Percentiles rank a stretch among this genome's conserved stretches.
Evolutionary conservation across 768 basidiomycete species (phyloP).

Genomic region (Favolaschia claudopus): DNA sequence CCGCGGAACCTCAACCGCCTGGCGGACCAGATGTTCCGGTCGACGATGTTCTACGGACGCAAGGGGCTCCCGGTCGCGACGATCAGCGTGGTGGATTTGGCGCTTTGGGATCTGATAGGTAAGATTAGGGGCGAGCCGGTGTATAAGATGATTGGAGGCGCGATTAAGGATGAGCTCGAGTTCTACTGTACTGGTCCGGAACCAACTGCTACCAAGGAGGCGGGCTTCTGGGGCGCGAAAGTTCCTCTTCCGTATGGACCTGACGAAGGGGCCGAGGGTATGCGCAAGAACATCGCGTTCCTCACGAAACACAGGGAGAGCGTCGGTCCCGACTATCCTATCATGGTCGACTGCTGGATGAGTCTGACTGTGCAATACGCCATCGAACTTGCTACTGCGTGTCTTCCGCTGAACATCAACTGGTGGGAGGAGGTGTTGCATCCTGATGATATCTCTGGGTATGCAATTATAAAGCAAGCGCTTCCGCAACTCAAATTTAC

Average conservation of each 20-base stretch:
- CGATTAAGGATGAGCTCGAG: constrained; percentile 36
- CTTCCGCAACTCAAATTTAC: constrained; percentile 40
- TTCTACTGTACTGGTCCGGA: constrained; percentile 39
- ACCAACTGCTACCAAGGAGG: constrained; percentile 33
- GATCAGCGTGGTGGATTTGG: constrained; percentile 41
- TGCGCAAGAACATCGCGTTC: constrained; percentile 39
- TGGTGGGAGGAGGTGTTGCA: constrained; percentile 43
- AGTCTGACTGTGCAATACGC: constrained; percentile 40
- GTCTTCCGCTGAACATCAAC: constrained; percentile 36
- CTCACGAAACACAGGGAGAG: constrained; percentile 36
- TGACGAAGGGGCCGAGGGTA: constrained; percentile 33
- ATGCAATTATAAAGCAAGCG: constrained; percentile 37
- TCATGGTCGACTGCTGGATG: constrained; percentile 41
- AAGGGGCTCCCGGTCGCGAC: constrained; percentile 40
- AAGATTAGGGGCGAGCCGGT: constrained; percentile 40
- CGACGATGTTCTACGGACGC: constrained; percentile 40
- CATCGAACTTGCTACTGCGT: constrained; percentile 40
- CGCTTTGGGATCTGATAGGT: constrained; percentile 40
- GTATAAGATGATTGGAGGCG: constrained; percentile 42
- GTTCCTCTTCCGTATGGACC: constrained; percentile 41
- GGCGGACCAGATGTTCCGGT: constrained; percentile 40
- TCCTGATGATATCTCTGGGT: constrained; percentile 39
- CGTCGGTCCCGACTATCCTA: constrained; percentile 38
- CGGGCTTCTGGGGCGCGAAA: constrained; percentile 41
- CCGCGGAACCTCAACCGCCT: constrained; percentile 38